These are phyloP conservation scores for Prototheca wickerhamii DNA, from an alignment of 163 green algal species.

Conservation along the genomic window DNA sequence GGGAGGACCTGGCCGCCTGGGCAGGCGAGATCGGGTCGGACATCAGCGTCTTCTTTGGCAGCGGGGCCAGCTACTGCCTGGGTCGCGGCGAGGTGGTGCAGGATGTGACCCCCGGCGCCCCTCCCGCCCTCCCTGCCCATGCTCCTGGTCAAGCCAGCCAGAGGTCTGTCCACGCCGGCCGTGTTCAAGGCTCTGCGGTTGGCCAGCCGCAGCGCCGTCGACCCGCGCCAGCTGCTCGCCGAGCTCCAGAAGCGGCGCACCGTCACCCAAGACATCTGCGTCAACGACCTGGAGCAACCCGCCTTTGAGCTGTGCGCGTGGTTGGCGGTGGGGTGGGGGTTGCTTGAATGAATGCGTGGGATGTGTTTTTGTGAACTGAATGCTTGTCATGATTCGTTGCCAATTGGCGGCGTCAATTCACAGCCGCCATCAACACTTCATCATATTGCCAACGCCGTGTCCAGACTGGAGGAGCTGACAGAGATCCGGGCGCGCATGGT, in stretches of 20 bases:
- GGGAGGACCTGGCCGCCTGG: constrained; percentile 79
- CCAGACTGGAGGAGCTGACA: constrained; percentile 64
- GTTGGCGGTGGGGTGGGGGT: not conserved
- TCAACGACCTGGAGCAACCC: constrained; percentile 90
- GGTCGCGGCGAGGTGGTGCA: constrained; percentile 89
- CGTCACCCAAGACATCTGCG: constrained; percentile 47
- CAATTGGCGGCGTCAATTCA: no score
- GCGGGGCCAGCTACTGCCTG: constrained; percentile 90
- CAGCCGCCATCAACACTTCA: no score
- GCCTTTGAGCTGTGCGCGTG: constrained; percentile 69
- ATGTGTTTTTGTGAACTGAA: not conserved
- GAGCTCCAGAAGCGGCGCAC: constrained; percentile 19
- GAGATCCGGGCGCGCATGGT: constrained; percentile 57
- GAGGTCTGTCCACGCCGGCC: constrained; percentile 69
- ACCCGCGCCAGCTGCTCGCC: constrained; percentile 58
- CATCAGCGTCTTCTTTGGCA: constrained; percentile 91
- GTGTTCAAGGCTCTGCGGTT: constrained; percentile 80
- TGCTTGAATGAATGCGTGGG: not conserved
- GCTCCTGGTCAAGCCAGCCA: constrained; percentile 79
- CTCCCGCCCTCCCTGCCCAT: constrained; percentile 72
- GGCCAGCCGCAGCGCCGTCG: constrained; percentile 45
- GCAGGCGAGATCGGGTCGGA: constrained; percentile 90
- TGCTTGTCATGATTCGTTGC: not conserved
- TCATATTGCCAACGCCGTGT: not conserved
- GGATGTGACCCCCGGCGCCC: constrained; percentile 61